Evolutionary conservation across 371 early-diverging fungal species (phyloP), one percentile per base, ranked within the genome.

Genomic region (Mucor lusitanicus): DNA sequence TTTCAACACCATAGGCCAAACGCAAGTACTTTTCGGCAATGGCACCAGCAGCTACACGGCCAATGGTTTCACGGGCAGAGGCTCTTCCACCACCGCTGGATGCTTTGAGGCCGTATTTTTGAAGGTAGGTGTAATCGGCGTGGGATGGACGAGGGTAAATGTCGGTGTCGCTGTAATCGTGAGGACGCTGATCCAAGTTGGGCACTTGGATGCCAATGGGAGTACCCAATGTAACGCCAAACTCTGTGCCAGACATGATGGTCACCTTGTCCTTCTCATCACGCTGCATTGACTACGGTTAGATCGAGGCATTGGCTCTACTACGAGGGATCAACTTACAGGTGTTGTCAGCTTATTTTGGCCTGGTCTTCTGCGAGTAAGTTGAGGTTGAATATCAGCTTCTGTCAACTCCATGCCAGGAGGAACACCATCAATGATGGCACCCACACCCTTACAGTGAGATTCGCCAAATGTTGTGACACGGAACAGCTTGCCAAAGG

Each of bases 401-500:
- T 96, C 97, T 11, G 90, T 90, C 65, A 98, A 77, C 30, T 89
- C 86, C 72, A 98, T 79, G 19, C 99, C 98, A 6, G 99, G 99
- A 37, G 99, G 99, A 63, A 90, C 91, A 55, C 97, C 97, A 73
- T 97, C 99, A 64, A 98, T 87, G 68, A 98, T 96, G 67, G 97
- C 97, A 50, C 98, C 98, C 3, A 98, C 98, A 28, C 92, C 95
- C 69, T 95, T 95, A 86, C 99, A 98, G 84, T 98, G 99, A 21
- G 96, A 96, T 85, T 98, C 99, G 69, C 99, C 97, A 79, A 91
- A 97, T 48, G 98, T 98, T n/a, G 96, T 95, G 33, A 97, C 94
- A 67, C 93, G 88, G 81, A 87, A 94, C 61, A 85, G 72, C 44
- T 81, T 86, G 64, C 94, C 94, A 81, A 93, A 94, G 21, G 91